These are phyloP conservation scores for Zalaria sp. DNA, from an alignment of 2,329 filamentous ascomycete genomes.

Conservation along the genomic window DNA sequence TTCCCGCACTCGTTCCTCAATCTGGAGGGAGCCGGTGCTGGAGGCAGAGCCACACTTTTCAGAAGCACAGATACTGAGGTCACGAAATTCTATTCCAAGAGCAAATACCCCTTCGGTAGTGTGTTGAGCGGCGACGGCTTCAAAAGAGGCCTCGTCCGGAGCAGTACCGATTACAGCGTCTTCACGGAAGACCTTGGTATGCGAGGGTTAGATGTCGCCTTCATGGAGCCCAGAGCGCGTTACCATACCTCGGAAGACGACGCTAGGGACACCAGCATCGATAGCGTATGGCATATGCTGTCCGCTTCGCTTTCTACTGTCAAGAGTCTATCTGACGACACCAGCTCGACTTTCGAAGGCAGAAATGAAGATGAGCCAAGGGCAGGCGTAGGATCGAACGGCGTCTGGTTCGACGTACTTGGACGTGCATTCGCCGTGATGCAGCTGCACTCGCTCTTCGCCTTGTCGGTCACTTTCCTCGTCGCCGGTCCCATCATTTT, in stretches of 20 bases:
- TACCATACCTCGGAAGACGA: conserved; percentile 93
- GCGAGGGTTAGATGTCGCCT: conserved; percentile 82
- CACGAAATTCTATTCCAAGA: conserved; percentile 60
- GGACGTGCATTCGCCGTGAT: conserved; percentile 69
- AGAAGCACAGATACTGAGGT: conserved; percentile 78
- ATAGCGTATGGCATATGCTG: conserved; percentile 86
- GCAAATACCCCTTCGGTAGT: conserved; percentile 66
- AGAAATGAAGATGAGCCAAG: conserved; percentile 44
- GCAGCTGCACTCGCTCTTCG: conserved; percentile 69
- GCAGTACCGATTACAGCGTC: conserved; percentile 79
- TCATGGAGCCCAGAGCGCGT: conserved; percentile 69
- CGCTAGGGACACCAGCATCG: conserved; percentile 56
- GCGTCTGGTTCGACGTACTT: conserved; percentile 91
- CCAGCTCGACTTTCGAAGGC: conserved; percentile 51
- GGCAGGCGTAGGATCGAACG: conserved; percentile 44
- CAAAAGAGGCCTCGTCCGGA: conserved; percentile 60
- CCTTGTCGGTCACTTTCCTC: conserved; percentile 70
- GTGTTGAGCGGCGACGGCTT: conserved; percentile 78
- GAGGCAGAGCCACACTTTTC: conserved; percentile 77
- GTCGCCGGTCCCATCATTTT: conserved; percentile 65
- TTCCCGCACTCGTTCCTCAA: conserved; percentile 85
- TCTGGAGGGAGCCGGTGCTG: conserved; percentile 85
- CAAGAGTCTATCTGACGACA: conserved; percentile 54
- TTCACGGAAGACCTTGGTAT: conserved; percentile 67
- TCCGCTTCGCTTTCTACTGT: conserved; percentile 67